Base-by-base conservation (phyloP, 1,139 yeast species). In the Taphrina wiesneri region DNA sequence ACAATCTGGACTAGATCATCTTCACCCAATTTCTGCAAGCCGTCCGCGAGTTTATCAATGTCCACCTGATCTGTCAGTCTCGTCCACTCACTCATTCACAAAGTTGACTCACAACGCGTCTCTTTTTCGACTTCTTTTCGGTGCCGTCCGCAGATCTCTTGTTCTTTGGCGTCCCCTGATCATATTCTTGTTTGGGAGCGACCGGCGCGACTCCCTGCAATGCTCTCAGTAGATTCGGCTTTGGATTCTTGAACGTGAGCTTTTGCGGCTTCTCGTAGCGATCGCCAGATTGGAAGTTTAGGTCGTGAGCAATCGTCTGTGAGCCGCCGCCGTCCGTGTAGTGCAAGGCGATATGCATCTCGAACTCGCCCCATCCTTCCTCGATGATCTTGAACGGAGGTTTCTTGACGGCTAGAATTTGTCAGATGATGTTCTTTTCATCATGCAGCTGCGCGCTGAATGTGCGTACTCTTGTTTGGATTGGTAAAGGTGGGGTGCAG, bases 331-430 rank as follows among this genome's bases (percentile, higher is more conserved):
- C 88, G 68, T 96, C 98, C 39, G 88, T 82, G 67, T 89, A 80
- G 71, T 87, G 89, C 67, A 91, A 80, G 21, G 89, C 82, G 70
- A 93, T 86, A 59, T 90, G 90, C 74, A 93, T 83, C 75, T 92
- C 97, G 74, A 92, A 92, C 72, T 93, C 99, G 74, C 99, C 99
- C 99, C 99, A 93, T 59, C 99, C 99, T 79, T 90, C 88, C 77
- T 93, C 99, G 75, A 86, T 90, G 66, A 93, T 87, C 74, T 79
- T 83, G 78, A 92, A 93, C n/a, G 99, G 99, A 23, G 89, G 85
- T 73, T 86, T 86, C 74, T 89, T 90, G 73, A 90, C 77, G 6
- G 87, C 81, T 67, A 49, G 2, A n/a, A 9, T 11, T 7, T 15
- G 17, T 39, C 13, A 60, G 46, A 15, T 19, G 3, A 7, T 36